Evolutionary conservation across 768 basidiomycete species (phyloP), one percentile per base, ranked within the genome.

Genomic region (Cystobasidium tubakii): DNA sequence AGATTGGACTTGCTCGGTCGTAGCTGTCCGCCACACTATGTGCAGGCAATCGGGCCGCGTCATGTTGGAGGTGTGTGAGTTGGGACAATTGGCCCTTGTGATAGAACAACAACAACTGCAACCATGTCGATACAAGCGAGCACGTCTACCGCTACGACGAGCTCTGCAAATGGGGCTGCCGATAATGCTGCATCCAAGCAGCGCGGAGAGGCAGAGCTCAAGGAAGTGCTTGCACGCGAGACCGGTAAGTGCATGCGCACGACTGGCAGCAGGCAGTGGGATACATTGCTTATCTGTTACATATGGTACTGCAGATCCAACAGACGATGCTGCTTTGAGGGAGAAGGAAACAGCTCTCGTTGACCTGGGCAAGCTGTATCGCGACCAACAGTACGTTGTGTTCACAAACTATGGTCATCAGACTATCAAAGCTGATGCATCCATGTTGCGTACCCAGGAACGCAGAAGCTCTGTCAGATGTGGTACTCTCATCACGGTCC

Each of bases 301-400:
- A 15, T 17, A 15, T 21, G 4, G 12, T 44, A 7, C 29, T 3
- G 31, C 39, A 71, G 69, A 71, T 25, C 69, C 69, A 7, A 31
- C 69, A 17, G 69, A 71, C 55, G 69, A 71, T 55, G 69, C 55
- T 17, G 69, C 69, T n/a, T 34, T 71, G 54, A n/a, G 54, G 7
- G 69, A 71, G 31, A 71, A 71, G 55, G 69, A 71, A 29, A 60
- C 69, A 1, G 69, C 69, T n/a, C 36, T 71, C 23, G 69, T 71
- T 39, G 69, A 71, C 33, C 55, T 71, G 54, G 69, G 69, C 54
- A 53, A 71, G 69, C 69, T 71, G 29, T 71, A 71, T 39, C 69
- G 69, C 3, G 69, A 71, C 54, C 69, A 71, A 44, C 15, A 60
- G 69, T 71, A 54, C 17, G 69, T 53, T 12, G 15, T 3, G 10